Percentiles rank a stretch among this genome's conserved stretches.
Conservation (phyloP, 345 rosid species). For the Moringa oleifera region DNA sequence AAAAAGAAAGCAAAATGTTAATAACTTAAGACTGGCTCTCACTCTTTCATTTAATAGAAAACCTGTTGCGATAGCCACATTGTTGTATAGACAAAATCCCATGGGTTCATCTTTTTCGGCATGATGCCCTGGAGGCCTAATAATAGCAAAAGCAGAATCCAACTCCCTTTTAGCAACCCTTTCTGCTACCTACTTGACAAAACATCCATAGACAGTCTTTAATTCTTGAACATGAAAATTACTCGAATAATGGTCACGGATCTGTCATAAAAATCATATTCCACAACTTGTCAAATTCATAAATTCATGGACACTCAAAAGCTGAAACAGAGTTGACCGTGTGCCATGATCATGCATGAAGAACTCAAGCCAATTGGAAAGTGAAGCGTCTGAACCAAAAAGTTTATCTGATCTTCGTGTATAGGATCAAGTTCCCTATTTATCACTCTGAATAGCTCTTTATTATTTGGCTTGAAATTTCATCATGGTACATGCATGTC, state of each 20-base stretch:
- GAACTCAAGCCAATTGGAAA: not conserved
- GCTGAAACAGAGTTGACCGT: no score
- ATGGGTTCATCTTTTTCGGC: constrained; percentile 78
- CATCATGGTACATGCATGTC: not conserved
- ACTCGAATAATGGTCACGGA: no score
- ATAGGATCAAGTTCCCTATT: not conserved
- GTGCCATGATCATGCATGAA: not conserved
- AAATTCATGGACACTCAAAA: no score
- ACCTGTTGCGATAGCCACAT: constrained; percentile 82
- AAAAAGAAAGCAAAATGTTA: not conserved
- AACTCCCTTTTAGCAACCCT: constrained; percentile 81
- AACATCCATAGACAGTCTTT: not conserved
- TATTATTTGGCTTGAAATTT: not conserved
- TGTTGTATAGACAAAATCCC: constrained; percentile 95
- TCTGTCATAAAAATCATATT: no score
- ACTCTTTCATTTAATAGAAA: constrained; percentile 65
- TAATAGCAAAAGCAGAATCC: constrained; percentile 78
- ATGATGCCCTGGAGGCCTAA: constrained; percentile 99
- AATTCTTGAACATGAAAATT: not conserved
- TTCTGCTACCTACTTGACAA: constrained; percentile 44
- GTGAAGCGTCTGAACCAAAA: no score
- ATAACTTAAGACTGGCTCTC: constrained; percentile 17
- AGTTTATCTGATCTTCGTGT: not conserved
- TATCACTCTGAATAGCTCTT: not conserved
- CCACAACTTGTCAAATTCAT: no score